Base-by-base conservation (phyloP, 768 basidiomycete species). In the Leccinum olivaceopallidum region DNA sequence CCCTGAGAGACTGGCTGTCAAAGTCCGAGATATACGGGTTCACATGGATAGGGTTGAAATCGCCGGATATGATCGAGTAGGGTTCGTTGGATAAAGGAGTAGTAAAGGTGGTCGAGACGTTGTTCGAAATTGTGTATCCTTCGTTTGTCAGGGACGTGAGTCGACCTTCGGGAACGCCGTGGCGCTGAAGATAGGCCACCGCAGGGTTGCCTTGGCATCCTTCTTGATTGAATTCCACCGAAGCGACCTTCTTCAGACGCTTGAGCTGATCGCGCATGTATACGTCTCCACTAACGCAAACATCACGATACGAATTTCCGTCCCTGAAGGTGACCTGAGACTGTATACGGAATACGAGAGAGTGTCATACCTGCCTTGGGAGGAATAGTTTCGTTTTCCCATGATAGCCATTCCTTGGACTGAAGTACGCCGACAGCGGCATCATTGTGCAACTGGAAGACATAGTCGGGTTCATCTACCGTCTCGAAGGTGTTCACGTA, bases 31-130 rank as follows among this genome's bases (percentile, higher is more conserved):
- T 98, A 81, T 98, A 98, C 0, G 97, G 96, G 76, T 99, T 98
- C 75, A 97, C 81, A 73, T 99, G 97, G 67, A 99, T 99, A 30
- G 97, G 97, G 75, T 99, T 98, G 82, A 94, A 98, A 76, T 99
- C 96, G 50, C 96, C 95, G 0, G 97, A 99, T 53, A 96, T 84
- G 74, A 88, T 86, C 5, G 95, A 98, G 77, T 98, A 99, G 2
- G 94, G 90, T 75, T 96, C 92, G 71, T 99, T 99, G 51, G 92
- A 93, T 49, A 91, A 78, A 26, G 96, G 96, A 5, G 96, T 84
- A 51, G 79, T 86, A 81, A 94, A 96, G 6, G 80, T 74, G 10
- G 88, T 87, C 18, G 82, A 79, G 4, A 83, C 77, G n/a, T 79
- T 71, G 47, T 77, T 85, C 37, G 88, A 86, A 71, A 99, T 80